Base-by-base conservation (phyloP, 768 basidiomycete species). In the Kwoniella dejecticola region DNA sequence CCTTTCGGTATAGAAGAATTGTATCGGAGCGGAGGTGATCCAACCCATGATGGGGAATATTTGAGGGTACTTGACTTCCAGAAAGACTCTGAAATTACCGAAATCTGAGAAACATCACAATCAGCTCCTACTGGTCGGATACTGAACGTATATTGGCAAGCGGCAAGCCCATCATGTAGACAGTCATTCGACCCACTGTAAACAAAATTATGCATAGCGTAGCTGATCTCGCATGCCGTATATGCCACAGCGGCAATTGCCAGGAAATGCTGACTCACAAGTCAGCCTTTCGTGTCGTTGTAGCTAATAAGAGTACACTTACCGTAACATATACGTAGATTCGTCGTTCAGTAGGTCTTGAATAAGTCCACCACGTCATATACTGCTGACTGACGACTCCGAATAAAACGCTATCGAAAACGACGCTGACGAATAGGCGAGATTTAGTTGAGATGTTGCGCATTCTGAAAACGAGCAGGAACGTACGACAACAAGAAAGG, bases 161-260 rank as follows among this genome's bases (percentile, higher is more conserved):
- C 17, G 41, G 8, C 36, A 38, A 38, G 17, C 36, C 8, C 8
- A 38, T 38, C 1, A n/a, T n/a, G n/a, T n/a, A n/a, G n/a, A n/a
- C n/a, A n/a, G n/a, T n/a, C n/a, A n/a, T n/a, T n/a, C n/a, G n/a
- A 57, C 56, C 38, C 31, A 57, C 56, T 24, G 15, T 49, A 57
- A 0, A 57, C 46, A 21, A 57, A 57, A 12, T 48, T 48, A 1
- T 57, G 44, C 45, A 57, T 47, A 1, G 12, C 55, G 33, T 57
- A 46, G 42, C 42, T 45, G n/a, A 57, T 57, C 31, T 45, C 27
- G 27, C 23, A 36, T 5, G 42, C 21, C 1, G 44, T 57, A 31
- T 31, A 57, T 23, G 44, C 56, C 19, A 48, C 17, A 4, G 46
- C 27, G n/a, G 56, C 56, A 15, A 48, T 30, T 23, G 31, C 10